phyloP scores from a whole-genome alignment of 2,329 filamentous ascomycete genomes.

The Alternaria sp. region DNA sequence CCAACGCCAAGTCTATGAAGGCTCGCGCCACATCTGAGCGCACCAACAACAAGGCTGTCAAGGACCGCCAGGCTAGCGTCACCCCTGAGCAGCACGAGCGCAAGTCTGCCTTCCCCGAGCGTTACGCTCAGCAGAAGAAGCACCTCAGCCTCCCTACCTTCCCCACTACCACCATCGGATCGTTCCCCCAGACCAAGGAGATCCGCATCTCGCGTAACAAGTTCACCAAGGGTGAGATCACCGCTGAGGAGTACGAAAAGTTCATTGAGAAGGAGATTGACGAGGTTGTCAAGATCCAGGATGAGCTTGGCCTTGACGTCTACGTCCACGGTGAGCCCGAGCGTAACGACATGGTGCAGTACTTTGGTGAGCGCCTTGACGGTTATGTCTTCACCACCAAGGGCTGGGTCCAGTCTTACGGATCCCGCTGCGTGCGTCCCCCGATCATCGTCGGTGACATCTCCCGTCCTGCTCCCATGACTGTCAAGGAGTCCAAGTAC shows the following conservation, averaged over 20 bases:
- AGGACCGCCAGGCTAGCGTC: conserved; percentile 92
- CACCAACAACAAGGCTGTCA: conserved; percentile 97
- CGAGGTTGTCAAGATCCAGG: conserved; percentile 94
- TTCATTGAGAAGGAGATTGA: conserved; percentile 99
- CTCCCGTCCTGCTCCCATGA: conserved; percentile 96
- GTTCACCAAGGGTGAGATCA: conserved; percentile 99
- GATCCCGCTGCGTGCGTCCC: conserved; percentile 96
- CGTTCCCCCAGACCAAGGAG: conserved; percentile 99
- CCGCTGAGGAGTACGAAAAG: conserved; percentile 88
- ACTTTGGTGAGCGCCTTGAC: conserved; percentile 96
- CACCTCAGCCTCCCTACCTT: conserved; percentile 94
- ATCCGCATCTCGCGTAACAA: conserved; percentile 97
- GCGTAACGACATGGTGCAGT: conserved; percentile 99
- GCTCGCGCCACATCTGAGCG: conserved; percentile 89
- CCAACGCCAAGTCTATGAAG: conserved; percentile 94
- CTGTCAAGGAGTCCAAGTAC: conserved; percentile 99
- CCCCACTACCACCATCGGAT: conserved; percentile 99
- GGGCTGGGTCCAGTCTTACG: conserved; percentile 98
- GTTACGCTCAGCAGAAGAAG: conserved; percentile 88
- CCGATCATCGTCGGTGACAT: conserved; percentile 99
- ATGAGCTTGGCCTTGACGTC: conserved; percentile 96
- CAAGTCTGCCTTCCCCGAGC: conserved; percentile 84
- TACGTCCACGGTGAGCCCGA: conserved; percentile 98
- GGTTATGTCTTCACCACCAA: conserved; percentile 99
- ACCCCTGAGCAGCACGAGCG: conserved; percentile 87